Conservation (phyloP, 2,329 filamentous ascomycete genomes). For the Periconia digitata region DNA sequence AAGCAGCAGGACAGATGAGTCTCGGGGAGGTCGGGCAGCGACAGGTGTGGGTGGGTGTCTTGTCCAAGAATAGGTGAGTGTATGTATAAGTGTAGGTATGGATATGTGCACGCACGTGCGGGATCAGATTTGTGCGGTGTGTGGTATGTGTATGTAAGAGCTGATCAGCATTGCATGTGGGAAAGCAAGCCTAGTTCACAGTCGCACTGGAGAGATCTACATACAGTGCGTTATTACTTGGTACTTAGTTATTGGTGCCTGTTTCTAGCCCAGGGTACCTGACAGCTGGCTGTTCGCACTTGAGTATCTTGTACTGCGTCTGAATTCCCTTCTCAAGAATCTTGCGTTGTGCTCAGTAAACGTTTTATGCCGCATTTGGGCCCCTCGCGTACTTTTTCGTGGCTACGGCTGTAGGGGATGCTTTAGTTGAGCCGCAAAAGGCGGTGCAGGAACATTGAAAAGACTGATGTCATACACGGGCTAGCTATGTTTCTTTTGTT, state of each 20-base stretch:
- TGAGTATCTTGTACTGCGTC: too few relatives aligned
- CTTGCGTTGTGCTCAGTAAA: too few relatives aligned
- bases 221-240: too few relatives aligned
- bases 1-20: background rate
- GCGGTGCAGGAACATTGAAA: too few relatives aligned
- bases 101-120: constrained; percentile 27
- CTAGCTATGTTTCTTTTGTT: too few relatives aligned
- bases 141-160: constrained; percentile 1
- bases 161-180: background rate
- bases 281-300: too few relatives aligned
- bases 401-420: background rate
- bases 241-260: too few relatives aligned
- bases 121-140: constrained; percentile 7
- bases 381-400: background rate
- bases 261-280: too few relatives aligned
- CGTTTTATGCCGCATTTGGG: background rate
- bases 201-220: background rate
- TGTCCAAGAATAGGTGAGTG: constrained; percentile 1
- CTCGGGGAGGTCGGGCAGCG: background rate
- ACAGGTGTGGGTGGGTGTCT: background rate
- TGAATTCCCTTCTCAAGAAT: too few relatives aligned
- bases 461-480: too few relatives aligned
- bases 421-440: too few relatives aligned
- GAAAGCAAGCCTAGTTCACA: constrained; percentile 3
- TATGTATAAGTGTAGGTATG: constrained; percentile 7